Base-by-base conservation (phyloP, 179 eudicot species). In the Gypsophila paniculata region DNA sequence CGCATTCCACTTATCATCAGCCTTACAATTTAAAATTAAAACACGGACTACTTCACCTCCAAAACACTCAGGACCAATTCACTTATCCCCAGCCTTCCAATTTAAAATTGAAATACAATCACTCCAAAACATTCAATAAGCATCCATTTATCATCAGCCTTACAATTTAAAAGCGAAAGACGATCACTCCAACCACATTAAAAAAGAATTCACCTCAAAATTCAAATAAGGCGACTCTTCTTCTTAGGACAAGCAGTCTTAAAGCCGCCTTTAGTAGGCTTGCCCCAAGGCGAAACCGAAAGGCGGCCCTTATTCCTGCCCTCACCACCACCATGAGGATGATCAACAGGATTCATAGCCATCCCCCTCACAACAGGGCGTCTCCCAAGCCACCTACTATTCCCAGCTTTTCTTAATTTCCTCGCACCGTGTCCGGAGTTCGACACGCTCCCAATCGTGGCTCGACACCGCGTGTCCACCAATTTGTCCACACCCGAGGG, bases 261-360 rank as follows among this genome's bases (percentile, higher is more conserved):
- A 65, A 85, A 91, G 12, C 94, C 94, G 65, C 95, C 63, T 77
- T 91, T 91, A 13, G 88, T 84, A 3, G 95, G 97, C 69, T 89
- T 89, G 29, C 97, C 97, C 97, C 97, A 91, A 0, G 92, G 95
- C 7, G 90, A 78, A 48, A 49, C 65, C 8, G 92, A 81, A 64
- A 72, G 69, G 53, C 77, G 61, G 0, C 97, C 97, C 22, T 87
- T 89, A 79, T 88, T 91, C 77, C 70, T 87, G 44, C 96, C 97
- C 53, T 89, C 97, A 74, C 97, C 97, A 52, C 96, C 97, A 34
- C 97, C 97, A 54, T 89, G 97, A 8, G 97, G 97, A 75, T 91
- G 97, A 75, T 91, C 97, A 15, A 89, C 76, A 0, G 96, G 97
- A 71, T 91, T 91, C 97, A 87, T 91, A 1, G 96, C 97, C 68